A percentile compares a stretch with the other conserved stretches of the same genome.
Evolutionary conservation across 768 basidiomycete genomes (phyloP).

Genomic region (Epithele typhae): DNA sequence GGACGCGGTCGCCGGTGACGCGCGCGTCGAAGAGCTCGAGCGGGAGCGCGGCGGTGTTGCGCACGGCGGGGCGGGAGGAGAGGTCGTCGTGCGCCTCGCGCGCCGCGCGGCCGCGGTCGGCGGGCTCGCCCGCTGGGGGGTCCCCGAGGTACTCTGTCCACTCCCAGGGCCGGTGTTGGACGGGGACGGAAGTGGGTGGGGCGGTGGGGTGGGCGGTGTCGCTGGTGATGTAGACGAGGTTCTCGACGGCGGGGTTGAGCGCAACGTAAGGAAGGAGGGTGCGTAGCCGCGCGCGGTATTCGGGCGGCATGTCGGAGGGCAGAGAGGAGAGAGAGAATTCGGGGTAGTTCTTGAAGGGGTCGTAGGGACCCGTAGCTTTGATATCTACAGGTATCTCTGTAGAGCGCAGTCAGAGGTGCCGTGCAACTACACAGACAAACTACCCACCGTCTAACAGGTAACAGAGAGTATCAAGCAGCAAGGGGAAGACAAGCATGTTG

Average conservation of each 20-base stretch:
- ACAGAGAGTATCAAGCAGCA: conserved; percentile 70
- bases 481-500: conserved; percentile 55
- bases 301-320: conserved; percentile 49
- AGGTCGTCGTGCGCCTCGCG: conserved; percentile 34
- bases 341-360: conserved; percentile 67
- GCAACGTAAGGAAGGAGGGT: conserved; percentile 54
- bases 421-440: background rate
- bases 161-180: conserved; percentile 80
- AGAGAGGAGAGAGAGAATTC: conserved; percentile 44
- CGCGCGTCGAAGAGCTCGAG: conserved; percentile 67
- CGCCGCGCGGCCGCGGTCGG: conserved; percentile 40
- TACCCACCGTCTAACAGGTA: conserved; percentile 68
- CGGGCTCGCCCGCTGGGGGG: conserved; percentile 30
- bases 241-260: conserved; percentile 45
- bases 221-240: conserved; percentile 55
- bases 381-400: conserved; percentile 60
- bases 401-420: background rate
- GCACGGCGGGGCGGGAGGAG: conserved; percentile 39
- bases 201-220: conserved; percentile 47
- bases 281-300: conserved; percentile 53
- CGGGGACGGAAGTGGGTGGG: conserved; percentile 33
- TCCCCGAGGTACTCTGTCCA: conserved; percentile 81
- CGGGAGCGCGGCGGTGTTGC: conserved; percentile 67
- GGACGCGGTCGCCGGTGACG: conserved; percentile 56
- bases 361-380: conserved; percentile 45